A percentile compares a stretch with the other conserved stretches of the same genome.
Evolutionary conservation across 2,329 filamentous ascomycete species (phyloP).

Genomic region (Beauveria brongniartii): DNA sequence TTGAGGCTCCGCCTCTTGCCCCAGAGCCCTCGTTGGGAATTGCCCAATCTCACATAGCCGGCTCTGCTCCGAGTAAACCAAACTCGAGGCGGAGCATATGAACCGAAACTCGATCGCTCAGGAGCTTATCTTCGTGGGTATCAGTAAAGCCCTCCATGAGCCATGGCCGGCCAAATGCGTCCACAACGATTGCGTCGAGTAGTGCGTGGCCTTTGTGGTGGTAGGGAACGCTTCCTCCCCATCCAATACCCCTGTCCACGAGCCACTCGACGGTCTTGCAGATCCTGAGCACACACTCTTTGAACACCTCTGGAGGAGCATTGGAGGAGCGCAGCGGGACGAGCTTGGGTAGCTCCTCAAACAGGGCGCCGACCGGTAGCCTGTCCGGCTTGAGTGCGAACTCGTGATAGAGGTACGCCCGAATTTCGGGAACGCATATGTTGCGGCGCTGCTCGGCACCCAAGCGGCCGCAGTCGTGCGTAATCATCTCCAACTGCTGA

Average conservation of each 20-base stretch:
- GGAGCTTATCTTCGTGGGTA: not conserved
- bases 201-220: not conserved
- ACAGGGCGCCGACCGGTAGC: not conserved
- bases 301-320: not conserved
- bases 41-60: not conserved
- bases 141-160: conserved; percentile 2
- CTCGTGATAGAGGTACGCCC: not conserved
- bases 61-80: not conserved
- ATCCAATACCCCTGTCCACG: not conserved
- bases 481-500: not conserved
- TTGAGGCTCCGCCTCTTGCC: not conserved
- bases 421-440: not conserved
- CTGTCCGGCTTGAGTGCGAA: not conserved
- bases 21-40: no score
- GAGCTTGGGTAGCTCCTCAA: not conserved
- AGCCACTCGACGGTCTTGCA: conserved; percentile 2
- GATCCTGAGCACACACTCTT: not conserved
- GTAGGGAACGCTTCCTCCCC: not conserved
- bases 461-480: not conserved
- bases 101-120: not conserved
- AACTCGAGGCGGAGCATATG: not conserved
- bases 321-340: not conserved
- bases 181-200: not conserved
- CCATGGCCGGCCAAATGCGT: not conserved
- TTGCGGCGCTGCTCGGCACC: not conserved